phyloP scores from a whole-genome alignment of 2,329 filamentous ascomycete genomes.

The Nemania sp. region DNA sequence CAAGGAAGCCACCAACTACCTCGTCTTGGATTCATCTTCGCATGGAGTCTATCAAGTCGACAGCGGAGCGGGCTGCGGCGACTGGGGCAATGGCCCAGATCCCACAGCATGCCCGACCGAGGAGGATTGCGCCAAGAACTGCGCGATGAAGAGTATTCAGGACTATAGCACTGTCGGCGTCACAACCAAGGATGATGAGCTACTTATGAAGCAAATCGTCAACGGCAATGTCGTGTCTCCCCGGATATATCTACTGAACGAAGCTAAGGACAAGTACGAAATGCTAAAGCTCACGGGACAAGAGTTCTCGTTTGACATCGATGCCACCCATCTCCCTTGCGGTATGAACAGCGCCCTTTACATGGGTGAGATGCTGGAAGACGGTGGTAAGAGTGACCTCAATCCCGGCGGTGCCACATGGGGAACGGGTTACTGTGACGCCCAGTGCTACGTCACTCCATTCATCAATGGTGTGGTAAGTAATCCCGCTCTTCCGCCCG shows the following conservation, averaged over 20 bases:
- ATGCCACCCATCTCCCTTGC: constrained; percentile 71
- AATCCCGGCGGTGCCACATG: constrained; percentile 54
- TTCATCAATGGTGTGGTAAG: constrained; percentile 55
- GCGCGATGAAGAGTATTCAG: constrained; percentile 62
- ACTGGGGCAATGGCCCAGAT: constrained; percentile 53
- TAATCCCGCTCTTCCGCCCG: constrained; percentile 6
- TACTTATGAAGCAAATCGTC: constrained; percentile 56
- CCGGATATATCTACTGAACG: constrained; percentile 69
- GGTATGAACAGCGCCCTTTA: constrained; percentile 74
- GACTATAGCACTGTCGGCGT: constrained; percentile 58
- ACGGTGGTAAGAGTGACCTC: constrained; percentile 64
- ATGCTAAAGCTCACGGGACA: constrained; percentile 69
- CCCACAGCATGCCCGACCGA: constrained; percentile 61
- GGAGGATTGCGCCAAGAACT: constrained; percentile 64
- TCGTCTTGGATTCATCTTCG: constrained; percentile 62
- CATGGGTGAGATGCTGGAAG: constrained; percentile 69
- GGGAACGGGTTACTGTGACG: constrained; percentile 56
- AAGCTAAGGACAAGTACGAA: constrained; percentile 67
- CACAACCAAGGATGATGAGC: constrained; percentile 45
- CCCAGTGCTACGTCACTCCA: constrained; percentile 53
- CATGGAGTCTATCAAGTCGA: constrained; percentile 59
- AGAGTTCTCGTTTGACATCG: constrained; percentile 74
- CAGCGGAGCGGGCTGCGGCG: constrained; percentile 51
- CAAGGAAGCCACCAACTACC: constrained; percentile 57
- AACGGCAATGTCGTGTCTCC: constrained; percentile 52